These are phyloP conservation scores for Gossypium gossypioides DNA, from an alignment of 441 rosid genomes.

Conservation along the genomic window DNA sequence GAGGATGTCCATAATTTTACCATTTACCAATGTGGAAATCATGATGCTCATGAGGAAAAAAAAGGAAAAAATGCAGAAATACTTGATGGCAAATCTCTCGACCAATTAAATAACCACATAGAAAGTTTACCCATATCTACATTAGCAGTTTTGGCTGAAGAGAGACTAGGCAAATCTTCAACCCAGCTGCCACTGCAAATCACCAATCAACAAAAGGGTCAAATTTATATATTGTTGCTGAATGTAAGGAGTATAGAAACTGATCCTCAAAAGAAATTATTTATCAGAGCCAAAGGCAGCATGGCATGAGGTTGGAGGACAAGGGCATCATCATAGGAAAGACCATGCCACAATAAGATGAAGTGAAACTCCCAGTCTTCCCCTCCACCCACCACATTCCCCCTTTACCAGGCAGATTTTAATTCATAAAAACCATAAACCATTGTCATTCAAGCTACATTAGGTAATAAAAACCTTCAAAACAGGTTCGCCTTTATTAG, in stretches of 20 bases:
- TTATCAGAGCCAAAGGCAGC: background rate
- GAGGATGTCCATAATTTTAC: background rate
- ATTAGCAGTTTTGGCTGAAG: slow-evolving; percentile 14
- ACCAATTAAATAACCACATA: background rate
- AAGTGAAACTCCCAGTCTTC: background rate
- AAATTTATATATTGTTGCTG: background rate
- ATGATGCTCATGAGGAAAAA: background rate
- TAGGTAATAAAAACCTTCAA: slow-evolving; percentile 47
- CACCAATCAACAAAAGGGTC: slow-evolving; percentile 19
- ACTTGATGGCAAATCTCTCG: background rate
- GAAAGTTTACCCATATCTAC: slow-evolving; percentile 19
- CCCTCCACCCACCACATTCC: background rate
- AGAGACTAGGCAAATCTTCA: slow-evolving; percentile 17
- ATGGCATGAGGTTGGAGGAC: slow-evolving; percentile 1
- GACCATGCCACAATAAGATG: background rate
- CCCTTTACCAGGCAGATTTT: background rate
- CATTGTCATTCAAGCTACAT: background rate
- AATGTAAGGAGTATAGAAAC: background rate
- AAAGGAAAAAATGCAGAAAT: background rate
- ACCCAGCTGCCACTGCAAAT: slow-evolving; percentile 66
- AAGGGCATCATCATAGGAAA: background rate
- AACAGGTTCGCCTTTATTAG: slow-evolving; percentile 72
- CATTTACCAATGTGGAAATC: background rate
- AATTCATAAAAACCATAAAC: background rate
- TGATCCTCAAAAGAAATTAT: background rate